Evolutionary conservation across 352 stramenopile genomes (phyloP).

Genomic region (Phytophthora podocarpi): DNA sequence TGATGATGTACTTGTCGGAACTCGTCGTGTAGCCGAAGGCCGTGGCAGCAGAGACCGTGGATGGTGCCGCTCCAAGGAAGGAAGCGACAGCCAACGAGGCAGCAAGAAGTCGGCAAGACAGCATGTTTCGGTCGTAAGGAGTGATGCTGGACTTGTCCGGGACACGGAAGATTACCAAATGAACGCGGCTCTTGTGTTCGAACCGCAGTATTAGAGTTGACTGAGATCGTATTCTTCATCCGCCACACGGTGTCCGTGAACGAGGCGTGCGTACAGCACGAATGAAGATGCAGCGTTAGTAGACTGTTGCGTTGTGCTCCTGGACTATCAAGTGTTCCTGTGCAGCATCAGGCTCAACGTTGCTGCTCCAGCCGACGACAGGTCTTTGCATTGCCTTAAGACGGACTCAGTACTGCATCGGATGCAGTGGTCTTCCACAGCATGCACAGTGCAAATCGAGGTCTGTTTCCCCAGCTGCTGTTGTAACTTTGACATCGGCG

Average conservation of each 20-base stretch:
- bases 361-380: slow-evolving; percentile 4
- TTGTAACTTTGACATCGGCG: not conserved
- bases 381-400: not conserved
- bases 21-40: slow-evolving; percentile 41
- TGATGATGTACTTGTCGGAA: slow-evolving; percentile 43
- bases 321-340: slow-evolving; percentile 8
- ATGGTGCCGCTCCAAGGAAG: slow-evolving; percentile 4
- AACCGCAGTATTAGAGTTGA: not conserved
- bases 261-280: slow-evolving; percentile 14
- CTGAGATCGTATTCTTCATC: not conserved
- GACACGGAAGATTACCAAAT: slow-evolving; percentile 12
- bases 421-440: not conserved
- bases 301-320: slow-evolving; percentile 9
- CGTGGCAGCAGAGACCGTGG: slow-evolving; percentile 18
- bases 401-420: not conserved
- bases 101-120: slow-evolving; percentile 21
- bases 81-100: slow-evolving; percentile 8
- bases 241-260: slow-evolving; percentile 24
- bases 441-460: slow-evolving; percentile 9
- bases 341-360: slow-evolving; percentile 19
- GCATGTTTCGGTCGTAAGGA: slow-evolving; percentile 4
- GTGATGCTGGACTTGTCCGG: not conserved
- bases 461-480: slow-evolving; percentile 1
- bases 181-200: not conserved
- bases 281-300: slow-evolving; percentile 1